These are phyloP conservation scores for Penicillium silybi DNA, from an alignment of 495 filamentous ascomycete species.

Conservation along the genomic window DNA sequence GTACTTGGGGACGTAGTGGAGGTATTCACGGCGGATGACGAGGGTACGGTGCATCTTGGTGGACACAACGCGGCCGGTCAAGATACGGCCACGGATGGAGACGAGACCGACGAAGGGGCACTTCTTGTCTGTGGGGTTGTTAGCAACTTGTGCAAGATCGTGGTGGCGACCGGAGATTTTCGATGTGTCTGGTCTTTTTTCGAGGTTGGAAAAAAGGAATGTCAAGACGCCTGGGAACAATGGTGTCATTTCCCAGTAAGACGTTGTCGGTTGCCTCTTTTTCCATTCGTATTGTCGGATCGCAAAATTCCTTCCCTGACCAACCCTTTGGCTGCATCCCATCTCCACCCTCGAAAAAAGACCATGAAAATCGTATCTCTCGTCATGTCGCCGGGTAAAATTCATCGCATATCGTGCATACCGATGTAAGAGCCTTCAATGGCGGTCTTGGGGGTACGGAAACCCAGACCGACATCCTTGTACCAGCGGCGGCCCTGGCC, in stretches of 20 bases:
- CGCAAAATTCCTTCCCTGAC: background rate
- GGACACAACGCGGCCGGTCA: constrained; percentile 96
- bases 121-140: constrained; percentile 83
- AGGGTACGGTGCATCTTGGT: constrained; percentile 99
- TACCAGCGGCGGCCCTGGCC: constrained; percentile 97
- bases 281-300: constrained; percentile 1
- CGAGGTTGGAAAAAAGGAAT: background rate
- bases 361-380: constrained; percentile 17
- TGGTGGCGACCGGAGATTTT: constrained; percentile 10
- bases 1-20: constrained; percentile 99
- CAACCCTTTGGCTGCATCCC: constrained; percentile 6
- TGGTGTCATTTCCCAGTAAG: background rate
- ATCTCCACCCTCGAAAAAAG: constrained; percentile 27
- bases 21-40: constrained; percentile 99
- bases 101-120: constrained; percentile 98
- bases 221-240: background rate
- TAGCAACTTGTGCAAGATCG: constrained; percentile 18
- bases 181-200: constrained; percentile 10
- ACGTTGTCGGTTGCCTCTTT: background rate
- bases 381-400: constrained; percentile 14
- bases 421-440: constrained; percentile 99
- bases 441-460: constrained; percentile 94
- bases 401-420: constrained; percentile 55
- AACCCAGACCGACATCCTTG: constrained; percentile 98
- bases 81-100: constrained; percentile 99